Evolutionary conservation across 176 grass and related monocot species (phyloP), one percentile per base, ranked within the genome.

Genomic region (Guadua angustifolia): DNA sequence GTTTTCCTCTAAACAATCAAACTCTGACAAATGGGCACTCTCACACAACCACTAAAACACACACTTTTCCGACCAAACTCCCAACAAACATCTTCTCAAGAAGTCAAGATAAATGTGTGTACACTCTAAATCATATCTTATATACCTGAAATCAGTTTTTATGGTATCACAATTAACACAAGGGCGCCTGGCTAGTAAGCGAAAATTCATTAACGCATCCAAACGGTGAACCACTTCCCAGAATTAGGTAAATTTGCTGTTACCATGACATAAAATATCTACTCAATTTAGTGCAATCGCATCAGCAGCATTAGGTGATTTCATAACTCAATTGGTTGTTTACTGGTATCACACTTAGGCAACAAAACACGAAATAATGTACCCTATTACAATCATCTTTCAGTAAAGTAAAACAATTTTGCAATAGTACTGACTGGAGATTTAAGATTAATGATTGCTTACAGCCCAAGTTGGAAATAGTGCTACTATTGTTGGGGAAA

Each of bases 381-480:
- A 49, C 9, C 22, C 9, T 29, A 14, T 4, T 29, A 79, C 35
- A 74, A 65, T 63, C 69, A 26, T 53, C 44, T 72, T 52, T 71
- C 26, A 51, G 35, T 17, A 51, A 32, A 71, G 63, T 38, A 60
- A 38, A 82, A 82, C 44, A 83, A 29, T 55, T 61, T 1, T 69
- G 29, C 25, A 69, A 29, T 9, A 71, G 35, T 44, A 29, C 24
- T 68, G 21, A 67, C 51, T 50, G 71, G 49, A 73, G 57, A 69
- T 52, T 15, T 63, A 90, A 60, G 59, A 73, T 52, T 58, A 66
- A 86, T 33, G 49, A 46, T 50, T 82, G 84, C 90, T 97, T 88
- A 97, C 94, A 69, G 92, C 88, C 94, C 94, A 97, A 59, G 78
- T 97, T 61, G 92, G 92, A 86, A 94, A 80, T 51, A 97, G 78